These are phyloP conservation scores for Argentina anserina DNA, from an alignment of 306 rosid species.

Conservation along the genomic window DNA sequence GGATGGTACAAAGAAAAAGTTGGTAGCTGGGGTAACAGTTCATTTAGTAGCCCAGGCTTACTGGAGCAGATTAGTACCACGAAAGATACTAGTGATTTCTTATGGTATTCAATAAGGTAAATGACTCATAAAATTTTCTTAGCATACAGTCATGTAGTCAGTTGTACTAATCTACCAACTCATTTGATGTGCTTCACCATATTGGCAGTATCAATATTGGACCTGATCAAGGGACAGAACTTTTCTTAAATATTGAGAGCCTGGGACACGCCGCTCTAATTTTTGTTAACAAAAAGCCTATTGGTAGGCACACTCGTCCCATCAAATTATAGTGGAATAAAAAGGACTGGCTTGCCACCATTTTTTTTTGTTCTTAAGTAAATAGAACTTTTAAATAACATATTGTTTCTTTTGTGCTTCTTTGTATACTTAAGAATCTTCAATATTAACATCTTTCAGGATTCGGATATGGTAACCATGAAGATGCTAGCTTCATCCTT, in stretches of 20 bases:
- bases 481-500: constrained; percentile 18
- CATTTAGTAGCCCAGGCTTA: constrained; percentile 2
- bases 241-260: constrained; percentile 12
- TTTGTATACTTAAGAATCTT: neutral
- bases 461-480: constrained; percentile 22
- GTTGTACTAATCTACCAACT: neutral
- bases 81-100: constrained; percentile 8
- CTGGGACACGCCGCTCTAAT: constrained; percentile 14
- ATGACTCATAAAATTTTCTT: neutral
- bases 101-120: constrained; percentile 18
- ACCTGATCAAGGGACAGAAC: neutral
- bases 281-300: constrained; percentile 8
- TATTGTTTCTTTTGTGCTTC: neutral
- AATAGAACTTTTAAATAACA: neutral
- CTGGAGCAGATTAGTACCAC: constrained; percentile 17
- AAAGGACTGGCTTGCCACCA: neutral
- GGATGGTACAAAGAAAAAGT: constrained; percentile 14
- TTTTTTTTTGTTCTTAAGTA: neutral
- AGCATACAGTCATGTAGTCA: neutral
- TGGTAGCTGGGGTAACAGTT: constrained; percentile 5
- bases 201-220: neutral
- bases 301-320: neutral
- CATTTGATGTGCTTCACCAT: constrained; percentile 3
- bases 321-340: neutral
- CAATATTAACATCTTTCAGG: neutral